Base-by-base conservation (phyloP, 371 early-diverging fungal species). In the Apophysomyces variabilis region DNA sequence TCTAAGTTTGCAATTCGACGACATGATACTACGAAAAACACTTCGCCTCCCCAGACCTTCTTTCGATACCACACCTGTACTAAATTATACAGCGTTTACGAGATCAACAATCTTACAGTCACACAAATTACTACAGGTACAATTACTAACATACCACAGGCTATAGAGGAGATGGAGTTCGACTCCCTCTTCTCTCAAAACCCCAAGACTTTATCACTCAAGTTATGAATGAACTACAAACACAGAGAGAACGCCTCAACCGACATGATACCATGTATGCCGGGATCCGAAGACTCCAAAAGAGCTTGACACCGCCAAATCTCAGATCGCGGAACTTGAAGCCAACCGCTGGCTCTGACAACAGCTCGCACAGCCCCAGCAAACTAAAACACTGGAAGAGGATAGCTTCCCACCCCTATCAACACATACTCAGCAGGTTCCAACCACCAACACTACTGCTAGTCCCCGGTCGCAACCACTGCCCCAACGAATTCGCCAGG, bases 171-270 rank as follows among this genome's bases (percentile, higher is more conserved):
- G 8, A 43, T 43, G 43, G 43, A 43, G 43, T 43, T 43, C 3
- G 43, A 43, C 43, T 43, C 43, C 1, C 43, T 43, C 43, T 43
- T 14, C 43, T 43, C 3, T 12, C 3, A 43, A 43, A 3, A 12
- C 43, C 43, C 2, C 1, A 43, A 14, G 43, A 1, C 43, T 43
- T 43, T 14, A 43, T 43, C 1, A 12, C 43, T 8, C 43, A 43
- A 43, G 43, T 43, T 14, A 43, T 43, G 43, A 43, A 43, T 43
- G 43, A 43, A 43, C 43, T 43, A 43, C 43, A 43, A 43, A 43
- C 43, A 43, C 1, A 18, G 18, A 43, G 43, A 43, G 43, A 43
- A 43, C 43, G 43, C 43, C 43, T 43, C 43, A 14, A 43, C 43
- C 43, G 14, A 43, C 43, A 43, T 43, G 43, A 43, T 3, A 3